A percentile compares a stretch with the other conserved stretches of the same genome.
These are phyloP conservation scores for Paramyrothecium sp. DNA, from an alignment of 2,329 filamentous ascomycete genomes.

Conservation along the genomic window DNA sequence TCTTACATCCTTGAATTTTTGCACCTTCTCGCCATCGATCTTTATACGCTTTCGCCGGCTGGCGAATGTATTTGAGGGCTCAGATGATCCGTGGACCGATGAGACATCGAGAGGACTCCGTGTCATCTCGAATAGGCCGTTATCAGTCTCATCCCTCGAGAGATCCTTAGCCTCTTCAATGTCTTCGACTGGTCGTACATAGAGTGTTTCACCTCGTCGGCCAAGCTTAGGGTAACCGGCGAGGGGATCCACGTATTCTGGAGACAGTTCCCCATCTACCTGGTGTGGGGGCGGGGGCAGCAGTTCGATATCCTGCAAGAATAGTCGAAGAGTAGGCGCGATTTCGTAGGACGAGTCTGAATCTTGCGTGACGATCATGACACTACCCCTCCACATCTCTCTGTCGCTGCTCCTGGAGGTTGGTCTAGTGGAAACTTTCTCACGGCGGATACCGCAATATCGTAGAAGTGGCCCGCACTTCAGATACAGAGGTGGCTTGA, in stretches of 20 bases:
- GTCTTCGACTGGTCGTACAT: conserved; percentile 85
- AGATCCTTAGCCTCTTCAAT: conserved; percentile 76
- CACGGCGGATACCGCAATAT: conserved; percentile 78
- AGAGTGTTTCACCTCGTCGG: conserved; percentile 80
- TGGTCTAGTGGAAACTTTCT: conserved; percentile 43
- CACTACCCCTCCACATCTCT: conserved; percentile 87
- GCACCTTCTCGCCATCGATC: conserved; percentile 76
- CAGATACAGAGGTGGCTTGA: conserved; percentile 80
- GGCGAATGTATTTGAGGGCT: conserved; percentile 52
- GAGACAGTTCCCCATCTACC: conserved; percentile 63
- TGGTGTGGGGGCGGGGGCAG: conserved; percentile 74
- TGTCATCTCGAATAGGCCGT: conserved; percentile 76
- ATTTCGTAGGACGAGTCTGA: conserved; percentile 78
- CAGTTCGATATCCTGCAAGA: conserved; percentile 81
- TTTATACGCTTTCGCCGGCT: conserved; percentile 50
- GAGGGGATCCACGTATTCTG: conserved; percentile 86
- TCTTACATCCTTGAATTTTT: conserved; percentile 78
- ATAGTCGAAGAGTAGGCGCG: conserved; percentile 76
- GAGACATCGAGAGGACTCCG: conserved; percentile 50
- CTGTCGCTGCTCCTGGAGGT: conserved; percentile 43
- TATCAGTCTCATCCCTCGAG: conserved; percentile 75
- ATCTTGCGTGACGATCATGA: conserved; percentile 95
- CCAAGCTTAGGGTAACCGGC: conserved; percentile 85
- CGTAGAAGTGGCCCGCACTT: conserved; percentile 89
- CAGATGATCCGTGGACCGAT: conserved; percentile 38